Conservation (phyloP, 2,329 filamentous ascomycete species). For the Ascochyta pisi region DNA sequence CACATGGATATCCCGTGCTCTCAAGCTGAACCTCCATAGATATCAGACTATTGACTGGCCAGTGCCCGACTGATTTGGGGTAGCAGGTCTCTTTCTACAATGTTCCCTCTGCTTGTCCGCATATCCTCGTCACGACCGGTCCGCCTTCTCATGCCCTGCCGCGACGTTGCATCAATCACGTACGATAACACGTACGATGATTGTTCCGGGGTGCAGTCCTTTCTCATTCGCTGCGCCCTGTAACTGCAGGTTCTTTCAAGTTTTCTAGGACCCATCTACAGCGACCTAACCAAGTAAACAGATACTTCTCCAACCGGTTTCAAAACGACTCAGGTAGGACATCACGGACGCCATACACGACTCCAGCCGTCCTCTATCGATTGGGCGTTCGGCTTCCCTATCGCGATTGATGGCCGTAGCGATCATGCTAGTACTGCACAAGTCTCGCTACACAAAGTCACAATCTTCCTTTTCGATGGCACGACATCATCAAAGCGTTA, state of each 20-base stretch:
- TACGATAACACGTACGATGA: conserved; percentile 8
- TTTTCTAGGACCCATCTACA: background rate
- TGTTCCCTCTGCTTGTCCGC: conserved; percentile 1
- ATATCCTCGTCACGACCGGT: background rate
- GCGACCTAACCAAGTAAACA: background rate
- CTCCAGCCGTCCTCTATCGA: background rate
- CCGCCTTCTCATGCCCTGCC: background rate
- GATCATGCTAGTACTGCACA: conserved; percentile 4
- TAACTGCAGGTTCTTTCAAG: background rate
- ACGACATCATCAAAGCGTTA: conserved; percentile 7
- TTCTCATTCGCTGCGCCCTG: background rate
- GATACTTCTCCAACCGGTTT: conserved; percentile 2
- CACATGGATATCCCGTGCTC: conserved; percentile 21
- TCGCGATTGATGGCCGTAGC: background rate
- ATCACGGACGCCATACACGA: background rate
- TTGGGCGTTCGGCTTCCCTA: conserved; percentile 3
- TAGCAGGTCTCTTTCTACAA: conserved; percentile 1
- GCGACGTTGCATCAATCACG: background rate
- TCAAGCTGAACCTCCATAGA: background rate
- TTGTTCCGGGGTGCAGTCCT: background rate
- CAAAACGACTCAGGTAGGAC: background rate
- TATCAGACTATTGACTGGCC: conserved; percentile 8
- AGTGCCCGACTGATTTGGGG: conserved; percentile 7
- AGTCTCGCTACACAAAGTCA: background rate
- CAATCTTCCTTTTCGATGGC: background rate